Evolutionary conservation across 2,329 filamentous ascomycete genomes (phyloP).

Genomic region (Colletotrichum zoysiae): DNA sequence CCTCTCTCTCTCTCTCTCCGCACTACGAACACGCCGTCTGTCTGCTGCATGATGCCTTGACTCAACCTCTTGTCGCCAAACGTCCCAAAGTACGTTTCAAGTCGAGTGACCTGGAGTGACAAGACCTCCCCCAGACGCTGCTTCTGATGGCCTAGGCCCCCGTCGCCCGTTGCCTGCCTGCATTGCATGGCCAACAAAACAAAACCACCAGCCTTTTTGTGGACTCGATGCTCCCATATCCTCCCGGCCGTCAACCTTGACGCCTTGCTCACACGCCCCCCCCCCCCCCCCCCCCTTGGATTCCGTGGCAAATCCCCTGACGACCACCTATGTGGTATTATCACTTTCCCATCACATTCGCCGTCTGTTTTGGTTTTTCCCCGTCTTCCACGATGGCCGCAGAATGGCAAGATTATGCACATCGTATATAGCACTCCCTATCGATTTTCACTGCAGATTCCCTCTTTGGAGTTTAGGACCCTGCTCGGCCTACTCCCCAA

Average conservation of each 20-base stretch:
- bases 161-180: neutral
- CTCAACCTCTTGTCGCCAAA: neutral
- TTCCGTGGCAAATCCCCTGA: neutral
- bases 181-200: conserved; percentile 6
- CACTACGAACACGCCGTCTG: neutral
- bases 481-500: neutral
- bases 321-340: neutral
- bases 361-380: conserved; percentile 1
- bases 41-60: neutral
- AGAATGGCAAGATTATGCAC: conserved; percentile 12
- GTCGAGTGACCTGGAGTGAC: conserved; percentile 35
- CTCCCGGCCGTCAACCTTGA: neutral
- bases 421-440: conserved; percentile 5
- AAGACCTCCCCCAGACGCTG: neutral
- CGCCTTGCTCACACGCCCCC: conserved; percentile 25
- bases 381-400: conserved; percentile 27
- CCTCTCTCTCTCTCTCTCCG: neutral
- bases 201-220: neutral
- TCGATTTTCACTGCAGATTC: neutral
- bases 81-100: conserved; percentile 23
- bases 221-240: neutral
- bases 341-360: conserved; percentile 32
- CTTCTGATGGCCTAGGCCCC: neutral
- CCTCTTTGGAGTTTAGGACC: neutral
- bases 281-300: conserved; percentile 10